phyloP scores from a whole-genome alignment of 164 flowering plant genomes.

The Macadamia integrifolia region DNA sequence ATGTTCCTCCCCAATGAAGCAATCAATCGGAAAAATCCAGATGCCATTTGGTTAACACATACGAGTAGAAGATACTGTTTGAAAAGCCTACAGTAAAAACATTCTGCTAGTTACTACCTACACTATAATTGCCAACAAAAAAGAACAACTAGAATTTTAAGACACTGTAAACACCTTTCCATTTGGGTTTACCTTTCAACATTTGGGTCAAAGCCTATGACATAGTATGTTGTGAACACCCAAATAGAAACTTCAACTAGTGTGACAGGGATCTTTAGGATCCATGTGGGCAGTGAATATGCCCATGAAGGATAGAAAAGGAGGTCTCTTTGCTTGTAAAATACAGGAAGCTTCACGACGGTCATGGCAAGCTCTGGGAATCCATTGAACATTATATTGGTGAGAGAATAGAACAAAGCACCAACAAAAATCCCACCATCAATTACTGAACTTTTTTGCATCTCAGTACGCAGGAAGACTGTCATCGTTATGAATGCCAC shows the following conservation, averaged over 20 bases:
- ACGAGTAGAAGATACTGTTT: slow-evolving; percentile 40
- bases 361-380: slow-evolving; percentile 34
- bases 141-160: not conserved
- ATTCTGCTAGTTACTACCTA: not conserved
- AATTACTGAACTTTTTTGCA: slow-evolving; percentile 20
- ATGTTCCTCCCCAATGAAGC: slow-evolving; percentile 42
- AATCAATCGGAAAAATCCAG: slow-evolving; percentile 40
- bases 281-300: slow-evolving; percentile 65
- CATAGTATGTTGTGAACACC: slow-evolving; percentile 47
- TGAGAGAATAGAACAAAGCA: slow-evolving; percentile 37
- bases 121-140: not conserved
- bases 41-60: slow-evolving; percentile 49
- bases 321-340: slow-evolving; percentile 80
- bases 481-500: slow-evolving; percentile 38
- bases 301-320: slow-evolving; percentile 89
- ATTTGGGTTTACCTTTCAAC: slow-evolving; percentile 33
- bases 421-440: slow-evolving; percentile 44
- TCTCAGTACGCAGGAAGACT: slow-evolving; percentile 7
- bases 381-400: slow-evolving; percentile 41
- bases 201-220: slow-evolving; percentile 49
- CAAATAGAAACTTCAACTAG: slow-evolving; percentile 44
- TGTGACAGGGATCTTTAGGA: slow-evolving; percentile 51
- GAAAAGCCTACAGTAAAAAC: slow-evolving; percentile 34
- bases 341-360: slow-evolving; percentile 46
- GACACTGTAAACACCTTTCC: not conserved